phyloP scores from a whole-genome alignment of 1,284 basidiomycete species.

The Moesziomyces sp. region DNA sequence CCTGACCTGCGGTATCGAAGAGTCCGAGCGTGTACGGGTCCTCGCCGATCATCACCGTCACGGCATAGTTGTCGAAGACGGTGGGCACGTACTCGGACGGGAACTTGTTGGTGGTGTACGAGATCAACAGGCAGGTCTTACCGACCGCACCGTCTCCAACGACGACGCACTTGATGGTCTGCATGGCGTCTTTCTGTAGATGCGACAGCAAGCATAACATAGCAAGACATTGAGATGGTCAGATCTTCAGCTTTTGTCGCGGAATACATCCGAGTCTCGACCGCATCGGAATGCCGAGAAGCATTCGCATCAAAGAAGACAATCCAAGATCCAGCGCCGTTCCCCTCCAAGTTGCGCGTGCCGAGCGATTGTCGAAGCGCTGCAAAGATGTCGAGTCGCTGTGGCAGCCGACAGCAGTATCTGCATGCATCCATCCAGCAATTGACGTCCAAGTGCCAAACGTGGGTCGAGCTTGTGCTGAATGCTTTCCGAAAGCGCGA shows the following conservation, averaged over 20 bases:
- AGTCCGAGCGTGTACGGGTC: slow-evolving; percentile 98
- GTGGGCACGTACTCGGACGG: slow-evolving; percentile 90
- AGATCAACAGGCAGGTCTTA: slow-evolving; percentile 99
- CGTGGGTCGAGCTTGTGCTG: no score
- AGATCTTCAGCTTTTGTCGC: neutral
- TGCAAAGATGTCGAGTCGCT: no score
- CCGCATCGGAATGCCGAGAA: no score
- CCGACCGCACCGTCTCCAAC: slow-evolving; percentile 99
- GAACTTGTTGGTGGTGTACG: slow-evolving; percentile 93
- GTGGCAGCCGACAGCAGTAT: no score
- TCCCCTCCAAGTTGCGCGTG: no score
- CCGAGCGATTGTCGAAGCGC: no score
- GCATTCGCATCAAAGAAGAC: no score
- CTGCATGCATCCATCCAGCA: no score
- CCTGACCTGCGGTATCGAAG: slow-evolving; percentile 99
- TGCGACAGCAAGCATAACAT: neutral
- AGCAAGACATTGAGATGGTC: neutral
- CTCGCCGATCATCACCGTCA: slow-evolving; percentile 99
- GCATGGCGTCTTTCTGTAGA: slow-evolving; percentile 50
- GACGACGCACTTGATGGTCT: slow-evolving; percentile 81
- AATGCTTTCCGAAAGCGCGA: no score
- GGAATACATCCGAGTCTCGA: neutral
- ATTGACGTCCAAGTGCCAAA: no score
- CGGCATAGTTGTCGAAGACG: slow-evolving; percentile 96
- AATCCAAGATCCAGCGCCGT: no score